phyloP scores from a whole-genome alignment of 805 yeast species.

The Komagataella pseudopastoris region DNA sequence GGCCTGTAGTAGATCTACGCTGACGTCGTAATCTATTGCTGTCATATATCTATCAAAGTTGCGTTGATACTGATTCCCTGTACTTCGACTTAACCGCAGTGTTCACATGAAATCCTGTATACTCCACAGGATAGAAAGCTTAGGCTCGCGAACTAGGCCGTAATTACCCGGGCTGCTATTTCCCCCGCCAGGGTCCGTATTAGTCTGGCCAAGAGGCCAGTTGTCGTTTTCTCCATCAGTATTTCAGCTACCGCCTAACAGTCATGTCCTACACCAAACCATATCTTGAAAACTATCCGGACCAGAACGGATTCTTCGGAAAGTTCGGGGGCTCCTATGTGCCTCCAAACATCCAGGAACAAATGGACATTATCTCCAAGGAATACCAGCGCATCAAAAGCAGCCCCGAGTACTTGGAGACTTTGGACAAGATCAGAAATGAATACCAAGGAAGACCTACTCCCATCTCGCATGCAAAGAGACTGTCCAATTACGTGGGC shows the following conservation, averaged over 20 bases:
- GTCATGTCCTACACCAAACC: constrained; percentile 2
- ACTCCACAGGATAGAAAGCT: no score
- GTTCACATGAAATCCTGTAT: no score
- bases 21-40: no score
- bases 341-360: constrained; percentile 4
- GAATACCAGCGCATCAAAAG: constrained; percentile 2
- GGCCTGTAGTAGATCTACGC: not conserved
- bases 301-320: constrained; percentile 5
- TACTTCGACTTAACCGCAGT: no score
- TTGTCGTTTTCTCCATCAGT: not conserved
- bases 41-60: no score
- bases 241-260: not conserved
- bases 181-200: not conserved
- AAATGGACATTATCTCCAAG: constrained; percentile 2
- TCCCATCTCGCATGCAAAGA: constrained; percentile 4
- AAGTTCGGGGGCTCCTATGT: constrained; percentile 6
- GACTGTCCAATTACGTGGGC: constrained; percentile 3
- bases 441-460: constrained; percentile 6
- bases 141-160: not conserved
- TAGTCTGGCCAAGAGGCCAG: not conserved
- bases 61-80: no score
- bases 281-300: constrained; percentile 6
- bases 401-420: constrained; percentile 3
- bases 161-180: not conserved
- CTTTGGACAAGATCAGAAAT: constrained; percentile 3